A percentile compares a stretch with the other conserved stretches of the same genome.
These are phyloP conservation scores for Cyberlindnera japonica DNA, from an alignment of 805 yeast genomes.

Conservation along the genomic window DNA sequence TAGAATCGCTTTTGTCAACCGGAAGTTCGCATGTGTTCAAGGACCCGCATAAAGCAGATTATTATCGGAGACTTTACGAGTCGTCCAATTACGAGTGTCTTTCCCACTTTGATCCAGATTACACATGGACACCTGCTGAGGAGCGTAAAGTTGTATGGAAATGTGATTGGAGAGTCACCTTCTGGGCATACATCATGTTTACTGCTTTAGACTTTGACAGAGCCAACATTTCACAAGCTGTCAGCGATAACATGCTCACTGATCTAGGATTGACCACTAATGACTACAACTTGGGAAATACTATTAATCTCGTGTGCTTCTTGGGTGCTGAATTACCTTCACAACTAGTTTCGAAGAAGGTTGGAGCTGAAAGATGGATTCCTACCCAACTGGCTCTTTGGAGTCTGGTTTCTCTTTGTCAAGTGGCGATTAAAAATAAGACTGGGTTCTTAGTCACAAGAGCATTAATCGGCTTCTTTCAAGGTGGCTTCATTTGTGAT, in stretches of 20 bases:
- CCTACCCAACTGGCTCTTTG: constrained; percentile 55
- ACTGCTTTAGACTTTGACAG: constrained; percentile 57
- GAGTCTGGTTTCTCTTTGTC: constrained; percentile 53
- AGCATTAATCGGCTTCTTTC: constrained; percentile 51
- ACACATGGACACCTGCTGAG: constrained; percentile 51
- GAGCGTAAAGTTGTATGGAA: constrained; percentile 47
- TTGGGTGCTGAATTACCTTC: constrained; percentile 60
- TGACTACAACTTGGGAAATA: constrained; percentile 57
- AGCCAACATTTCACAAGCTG: constrained; percentile 53
- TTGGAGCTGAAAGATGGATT: constrained; percentile 63
- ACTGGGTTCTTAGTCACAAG: constrained; percentile 46
- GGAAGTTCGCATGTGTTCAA: constrained; percentile 14
- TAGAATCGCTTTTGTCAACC: not conserved
- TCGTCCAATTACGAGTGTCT: constrained; percentile 50
- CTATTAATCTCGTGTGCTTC: constrained; percentile 50
- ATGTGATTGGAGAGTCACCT: constrained; percentile 51
- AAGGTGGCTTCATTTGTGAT: constrained; percentile 72
- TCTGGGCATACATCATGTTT: constrained; percentile 59
- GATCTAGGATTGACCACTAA: constrained; percentile 46
- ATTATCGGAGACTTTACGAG: constrained; percentile 45
- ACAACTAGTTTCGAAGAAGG: constrained; percentile 56
- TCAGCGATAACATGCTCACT: constrained; percentile 43
- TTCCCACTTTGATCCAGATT: constrained; percentile 51
- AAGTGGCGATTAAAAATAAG: constrained; percentile 40
- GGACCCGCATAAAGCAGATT: constrained; percentile 45